phyloP scores from a whole-genome alignment of 1,284 basidiomycete species.

The Malassezia dermatis region DNA sequence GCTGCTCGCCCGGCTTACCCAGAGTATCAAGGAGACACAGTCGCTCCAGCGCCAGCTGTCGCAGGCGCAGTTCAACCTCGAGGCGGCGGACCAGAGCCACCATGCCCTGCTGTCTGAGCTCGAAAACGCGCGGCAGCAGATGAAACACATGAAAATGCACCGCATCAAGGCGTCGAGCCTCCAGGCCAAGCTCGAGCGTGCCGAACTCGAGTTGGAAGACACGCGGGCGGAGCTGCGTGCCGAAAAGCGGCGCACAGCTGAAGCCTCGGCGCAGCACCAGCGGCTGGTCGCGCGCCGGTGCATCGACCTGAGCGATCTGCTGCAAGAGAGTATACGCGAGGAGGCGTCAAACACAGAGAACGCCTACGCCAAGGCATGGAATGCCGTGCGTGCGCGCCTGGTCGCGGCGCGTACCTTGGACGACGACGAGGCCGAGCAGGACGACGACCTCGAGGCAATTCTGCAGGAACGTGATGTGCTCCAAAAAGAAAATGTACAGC shows the following conservation, averaged over 20 bases:
- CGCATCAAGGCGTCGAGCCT: slow-evolving; percentile 52
- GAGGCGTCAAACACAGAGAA: background rate
- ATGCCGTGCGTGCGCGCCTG: background rate
- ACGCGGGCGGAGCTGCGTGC: slow-evolving; percentile 68
- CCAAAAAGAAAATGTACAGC: slow-evolving; percentile 12
- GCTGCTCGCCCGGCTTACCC: slow-evolving; percentile 30
- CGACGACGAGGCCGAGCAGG: background rate
- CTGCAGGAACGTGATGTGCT: slow-evolving; percentile 1
- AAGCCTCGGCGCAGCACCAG: slow-evolving; percentile 59
- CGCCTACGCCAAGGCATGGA: background rate
- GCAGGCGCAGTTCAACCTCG: slow-evolving; percentile 68
- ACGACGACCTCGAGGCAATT: background rate
- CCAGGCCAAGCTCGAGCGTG: slow-evolving; percentile 50
- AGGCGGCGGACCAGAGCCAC: slow-evolving; percentile 68
- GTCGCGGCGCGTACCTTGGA: background rate
- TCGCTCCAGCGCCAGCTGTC: slow-evolving; percentile 58
- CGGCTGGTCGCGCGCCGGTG: slow-evolving; percentile 49
- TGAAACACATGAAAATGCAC: slow-evolving; percentile 46
- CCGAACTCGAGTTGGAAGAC: slow-evolving; percentile 65
- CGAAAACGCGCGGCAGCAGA: slow-evolving; percentile 61
- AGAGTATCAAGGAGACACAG: slow-evolving; percentile 30
- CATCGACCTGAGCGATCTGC: background rate
- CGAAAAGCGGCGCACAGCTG: slow-evolving; percentile 60
- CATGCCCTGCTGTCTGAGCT: slow-evolving; percentile 65
- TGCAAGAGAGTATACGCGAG: slow-evolving; percentile 7